Evolutionary conservation across 306 rosid genomes (phyloP).

Genomic region (Prosopis cineraria): DNA sequence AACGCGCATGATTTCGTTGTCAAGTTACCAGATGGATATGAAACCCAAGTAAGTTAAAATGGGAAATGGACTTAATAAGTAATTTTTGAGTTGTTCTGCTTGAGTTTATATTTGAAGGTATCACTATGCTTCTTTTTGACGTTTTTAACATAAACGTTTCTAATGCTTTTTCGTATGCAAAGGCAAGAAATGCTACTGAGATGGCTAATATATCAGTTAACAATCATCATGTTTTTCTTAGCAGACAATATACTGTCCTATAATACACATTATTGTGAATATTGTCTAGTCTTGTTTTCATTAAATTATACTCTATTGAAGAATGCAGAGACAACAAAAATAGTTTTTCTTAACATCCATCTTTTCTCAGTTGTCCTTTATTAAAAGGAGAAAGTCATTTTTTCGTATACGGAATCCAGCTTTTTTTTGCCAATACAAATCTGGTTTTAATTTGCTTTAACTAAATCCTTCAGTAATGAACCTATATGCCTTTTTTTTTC

Average conservation of each 20-base stretch:
- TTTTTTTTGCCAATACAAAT: too few species aligned
- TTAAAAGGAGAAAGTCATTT: too few species aligned
- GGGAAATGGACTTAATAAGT: not conserved
- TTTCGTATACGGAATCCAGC: too few species aligned
- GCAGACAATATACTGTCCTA: not conserved
- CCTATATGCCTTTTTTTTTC: constrained; percentile 32
- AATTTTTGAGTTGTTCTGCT: constrained; percentile 3
- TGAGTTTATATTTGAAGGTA: constrained; percentile 19
- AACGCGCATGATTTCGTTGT: constrained; percentile 87
- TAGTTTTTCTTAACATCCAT: not conserved
- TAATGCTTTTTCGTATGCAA: not conserved
- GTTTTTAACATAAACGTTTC: not conserved
- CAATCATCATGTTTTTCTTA: not conserved
- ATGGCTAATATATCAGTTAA: not conserved
- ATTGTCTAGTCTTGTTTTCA: not conserved
- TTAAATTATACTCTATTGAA: not conserved
- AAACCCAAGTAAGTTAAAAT: constrained; percentile 73
- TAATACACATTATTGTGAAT: not conserved
- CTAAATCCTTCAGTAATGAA: constrained; percentile 30
- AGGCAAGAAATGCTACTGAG: not conserved
- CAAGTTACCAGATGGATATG: constrained; percentile 82
- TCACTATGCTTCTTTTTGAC: not conserved
- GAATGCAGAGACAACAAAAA: too few species aligned
- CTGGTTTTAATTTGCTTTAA: not conserved
- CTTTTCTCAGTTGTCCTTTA: not conserved